These are phyloP conservation scores for Gastrodia elata DNA, from an alignment of 106 monocot genomes.

Conservation along the genomic window DNA sequence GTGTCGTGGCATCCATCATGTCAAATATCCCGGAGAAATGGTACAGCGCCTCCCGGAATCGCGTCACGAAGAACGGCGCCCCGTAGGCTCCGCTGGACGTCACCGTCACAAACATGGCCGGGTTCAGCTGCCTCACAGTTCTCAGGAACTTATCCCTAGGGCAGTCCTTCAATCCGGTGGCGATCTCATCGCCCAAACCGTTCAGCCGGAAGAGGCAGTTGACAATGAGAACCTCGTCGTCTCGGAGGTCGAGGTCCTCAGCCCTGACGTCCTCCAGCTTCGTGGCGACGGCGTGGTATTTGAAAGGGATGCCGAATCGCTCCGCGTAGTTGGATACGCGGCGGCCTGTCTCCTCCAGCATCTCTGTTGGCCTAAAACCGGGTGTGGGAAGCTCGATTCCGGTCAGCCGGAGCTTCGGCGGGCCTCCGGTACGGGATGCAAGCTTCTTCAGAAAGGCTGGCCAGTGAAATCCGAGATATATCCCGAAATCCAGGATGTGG, in stretches of 20 bases:
- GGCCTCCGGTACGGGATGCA: slow-evolving; percentile 12
- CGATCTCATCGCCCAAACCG: slow-evolving; percentile 15
- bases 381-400: slow-evolving; percentile 16
- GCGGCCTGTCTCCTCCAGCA: slow-evolving; percentile 16
- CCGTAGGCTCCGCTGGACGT: slow-evolving; percentile 19
- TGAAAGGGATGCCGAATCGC: slow-evolving; percentile 24
- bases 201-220: slow-evolving; percentile 18
- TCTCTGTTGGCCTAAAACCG: slow-evolving; percentile 17
- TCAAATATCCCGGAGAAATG: slow-evolving; percentile 30
- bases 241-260: slow-evolving; percentile 20
- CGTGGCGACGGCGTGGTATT: slow-evolving; percentile 17
- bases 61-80: slow-evolving; percentile 29
- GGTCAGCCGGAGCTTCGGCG: slow-evolving; percentile 27
- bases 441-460: slow-evolving; percentile 56
- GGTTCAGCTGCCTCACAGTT: slow-evolving; percentile 21
- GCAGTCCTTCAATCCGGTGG: slow-evolving; percentile 12
- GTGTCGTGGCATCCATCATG: slow-evolving; percentile 21
- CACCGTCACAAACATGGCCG: slow-evolving; percentile 20
- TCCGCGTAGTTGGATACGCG: slow-evolving; percentile 17
- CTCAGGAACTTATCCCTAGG: slow-evolving; percentile 20
- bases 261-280: slow-evolving; percentile 25
- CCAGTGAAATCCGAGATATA: slow-evolving; percentile 80
- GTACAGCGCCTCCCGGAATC: slow-evolving; percentile 28
- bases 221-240: slow-evolving; percentile 25
- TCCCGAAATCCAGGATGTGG: slow-evolving; percentile 83